A percentile compares a stretch with the other conserved stretches of the same genome.
Conservation (phyloP, 805 yeast genomes). For the Saccharomycopsis fodiens region DNA sequence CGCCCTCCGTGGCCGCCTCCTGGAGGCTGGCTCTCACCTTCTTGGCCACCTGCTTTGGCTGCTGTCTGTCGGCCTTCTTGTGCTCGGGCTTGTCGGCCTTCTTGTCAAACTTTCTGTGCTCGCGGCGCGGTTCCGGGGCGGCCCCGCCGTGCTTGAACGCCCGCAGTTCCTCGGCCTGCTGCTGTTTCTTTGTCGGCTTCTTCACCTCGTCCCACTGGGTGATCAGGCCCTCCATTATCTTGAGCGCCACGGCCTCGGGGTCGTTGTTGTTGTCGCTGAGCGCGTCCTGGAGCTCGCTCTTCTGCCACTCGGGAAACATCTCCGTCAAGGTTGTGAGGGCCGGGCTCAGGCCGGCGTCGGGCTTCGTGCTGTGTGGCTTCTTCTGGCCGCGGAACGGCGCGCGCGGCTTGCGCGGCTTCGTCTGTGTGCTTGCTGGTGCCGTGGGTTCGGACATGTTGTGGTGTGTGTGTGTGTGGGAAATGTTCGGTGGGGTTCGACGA, state of each 20-base stretch:
- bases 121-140: conserved; percentile 23
- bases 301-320: conserved; percentile 92
- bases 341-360: conserved; percentile 28
- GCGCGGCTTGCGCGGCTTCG: not conserved
- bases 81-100: conserved; percentile 5
- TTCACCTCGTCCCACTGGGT: conserved; percentile 92
- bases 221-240: conserved; percentile 85
- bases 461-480: not conserved
- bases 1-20: too few relatives aligned
- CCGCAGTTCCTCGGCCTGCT: conserved; percentile 25
- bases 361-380: conserved; percentile 30
- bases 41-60: conserved; percentile 21
- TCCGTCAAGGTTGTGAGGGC: conserved; percentile 59
- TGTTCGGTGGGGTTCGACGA: not conserved
- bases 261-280: conserved; percentile 67
- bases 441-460: not conserved
- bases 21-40: conserved; percentile 22
- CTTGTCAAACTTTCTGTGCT: conserved; percentile 18
- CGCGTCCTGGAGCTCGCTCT: conserved; percentile 71
- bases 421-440: not conserved
- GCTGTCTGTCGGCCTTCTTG: conserved; percentile 21
- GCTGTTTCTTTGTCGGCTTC: conserved; percentile 48
- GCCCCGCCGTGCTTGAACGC: conserved; percentile 14
- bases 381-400: conserved; percentile 38
- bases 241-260: conserved; percentile 72